phyloP scores from a whole-genome alignment of 1,284 basidiomycete genomes.

The Afroboletus lepidellus region DNA sequence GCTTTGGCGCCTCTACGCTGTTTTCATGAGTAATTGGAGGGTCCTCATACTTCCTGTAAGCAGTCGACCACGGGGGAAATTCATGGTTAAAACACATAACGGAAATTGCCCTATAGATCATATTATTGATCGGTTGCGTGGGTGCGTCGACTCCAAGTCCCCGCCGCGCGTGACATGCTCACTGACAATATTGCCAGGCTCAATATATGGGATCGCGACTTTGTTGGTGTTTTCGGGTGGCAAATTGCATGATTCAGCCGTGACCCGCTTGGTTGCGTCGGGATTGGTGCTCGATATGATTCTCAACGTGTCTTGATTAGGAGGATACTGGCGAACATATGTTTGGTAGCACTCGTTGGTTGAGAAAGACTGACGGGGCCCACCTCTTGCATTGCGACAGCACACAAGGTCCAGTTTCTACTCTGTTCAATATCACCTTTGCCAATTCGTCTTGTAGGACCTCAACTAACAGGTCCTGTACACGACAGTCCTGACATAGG shows the following conservation, averaged over 20 bases:
- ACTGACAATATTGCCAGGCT: neutral
- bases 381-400: constrained; percentile 28
- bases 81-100: neutral
- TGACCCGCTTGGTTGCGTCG: neutral
- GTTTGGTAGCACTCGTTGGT: constrained; percentile 53
- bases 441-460: constrained; percentile 70
- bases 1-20: constrained; percentile 4
- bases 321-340: constrained; percentile 70
- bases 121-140: neutral
- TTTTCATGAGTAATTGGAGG: neutral
- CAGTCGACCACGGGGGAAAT: neutral
- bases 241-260: neutral
- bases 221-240: neutral
- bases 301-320: constrained; percentile 41
- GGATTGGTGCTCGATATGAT: neutral
- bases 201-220: neutral
- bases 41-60: neutral
- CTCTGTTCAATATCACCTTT: constrained; percentile 65
- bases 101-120: neutral
- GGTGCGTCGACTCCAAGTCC: neutral
- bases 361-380: constrained; percentile 61
- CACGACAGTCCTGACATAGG: constrained; percentile 69
- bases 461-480: constrained; percentile 66
- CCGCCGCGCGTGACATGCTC: neutral
- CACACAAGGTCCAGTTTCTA: constrained; percentile 76